Conservation (phyloP, 192 early-diverging fungal species). For the Podila epicladia region DNA sequence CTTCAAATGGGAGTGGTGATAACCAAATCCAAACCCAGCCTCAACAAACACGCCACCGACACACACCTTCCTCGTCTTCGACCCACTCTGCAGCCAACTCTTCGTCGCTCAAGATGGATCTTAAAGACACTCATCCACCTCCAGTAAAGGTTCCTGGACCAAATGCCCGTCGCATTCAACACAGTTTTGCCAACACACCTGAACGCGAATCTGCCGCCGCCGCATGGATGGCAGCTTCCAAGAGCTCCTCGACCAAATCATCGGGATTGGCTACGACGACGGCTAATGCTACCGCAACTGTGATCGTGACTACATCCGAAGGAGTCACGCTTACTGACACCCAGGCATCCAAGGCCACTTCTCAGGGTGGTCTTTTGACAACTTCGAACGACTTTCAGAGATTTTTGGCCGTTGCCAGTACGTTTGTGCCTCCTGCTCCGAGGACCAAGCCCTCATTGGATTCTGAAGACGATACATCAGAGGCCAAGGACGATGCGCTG, state of each 20-base stretch:
- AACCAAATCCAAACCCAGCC: not conserved
- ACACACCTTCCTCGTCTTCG: not conserved
- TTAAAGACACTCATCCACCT: not conserved
- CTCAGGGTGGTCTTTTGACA: not conserved
- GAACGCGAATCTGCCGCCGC: slow-evolving; percentile 6
- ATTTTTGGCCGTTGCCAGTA: slow-evolving; percentile 10
- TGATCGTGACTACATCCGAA: not conserved
- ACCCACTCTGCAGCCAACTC: not conserved
- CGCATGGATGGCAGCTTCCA: slow-evolving; percentile 20
- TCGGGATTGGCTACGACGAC: not conserved
- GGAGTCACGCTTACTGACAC: not conserved
- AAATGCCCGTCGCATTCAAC: too few species aligned
- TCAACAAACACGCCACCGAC: not conserved
- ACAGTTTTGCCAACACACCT: not conserved
- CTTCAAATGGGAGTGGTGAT: not conserved
- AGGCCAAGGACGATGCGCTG: not conserved
- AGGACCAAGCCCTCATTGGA: not conserved
- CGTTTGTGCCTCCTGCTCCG: slow-evolving; percentile 11
- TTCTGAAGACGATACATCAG: too few species aligned
- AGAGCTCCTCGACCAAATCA: not conserved
- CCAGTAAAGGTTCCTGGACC: too few species aligned
- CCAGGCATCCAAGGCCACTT: too few species aligned
- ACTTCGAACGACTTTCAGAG: slow-evolving; percentile 23
- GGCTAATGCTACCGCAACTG: not conserved
- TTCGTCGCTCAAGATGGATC: not conserved